phyloP scores from a whole-genome alignment of 2,329 filamentous ascomycete species.

The Leptographium lundbergii region DNA sequence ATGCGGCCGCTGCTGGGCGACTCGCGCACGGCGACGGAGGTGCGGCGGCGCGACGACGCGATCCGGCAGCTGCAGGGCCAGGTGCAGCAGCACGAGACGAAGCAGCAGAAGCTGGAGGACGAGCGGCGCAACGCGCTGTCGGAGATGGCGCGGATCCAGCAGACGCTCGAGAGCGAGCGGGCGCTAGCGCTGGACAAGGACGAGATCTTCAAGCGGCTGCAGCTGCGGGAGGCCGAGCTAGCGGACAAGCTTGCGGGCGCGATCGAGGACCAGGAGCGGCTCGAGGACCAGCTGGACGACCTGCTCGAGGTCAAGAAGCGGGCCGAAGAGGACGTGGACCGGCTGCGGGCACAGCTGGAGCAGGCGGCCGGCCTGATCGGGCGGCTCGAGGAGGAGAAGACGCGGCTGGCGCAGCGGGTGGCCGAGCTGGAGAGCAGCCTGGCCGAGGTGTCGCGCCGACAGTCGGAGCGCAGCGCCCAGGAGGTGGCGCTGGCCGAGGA shows the following conservation, averaged over 20 bases:
- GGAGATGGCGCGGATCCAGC: constrained; percentile 81
- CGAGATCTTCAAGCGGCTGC: constrained; percentile 95
- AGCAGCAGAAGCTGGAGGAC: constrained; percentile 74
- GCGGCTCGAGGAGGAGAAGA: constrained; percentile 77
- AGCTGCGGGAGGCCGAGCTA: constrained; percentile 80
- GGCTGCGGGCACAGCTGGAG: constrained; percentile 70
- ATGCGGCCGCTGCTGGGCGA: constrained; percentile 94
- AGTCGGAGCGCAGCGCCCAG: constrained; percentile 61
- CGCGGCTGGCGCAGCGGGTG: constrained; percentile 54
- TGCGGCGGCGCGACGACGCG: constrained; percentile 89
- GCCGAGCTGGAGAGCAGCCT: constrained; percentile 59
- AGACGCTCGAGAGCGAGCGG: constrained; percentile 88
- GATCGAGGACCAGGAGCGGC: constrained; percentile 82
- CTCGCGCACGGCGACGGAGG: constrained; percentile 81
- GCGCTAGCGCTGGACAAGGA: constrained; percentile 96
- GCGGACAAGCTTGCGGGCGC: constrained; percentile 87
- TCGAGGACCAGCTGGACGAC: constrained; percentile 87
- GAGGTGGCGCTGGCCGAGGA: constrained; percentile 71
- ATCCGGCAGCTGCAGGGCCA: constrained; percentile 79
- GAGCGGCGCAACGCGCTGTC: constrained; percentile 77
- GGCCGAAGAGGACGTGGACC: constrained; percentile 72
- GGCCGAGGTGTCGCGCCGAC: constrained; percentile 54
- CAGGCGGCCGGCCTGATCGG: constrained; percentile 82
- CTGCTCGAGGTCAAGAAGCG: constrained; percentile 81
- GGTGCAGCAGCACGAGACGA: constrained; percentile 62